These are phyloP conservation scores for Tetrapisispora arboricola DNA, from an alignment of 805 yeast species.

Conservation along the genomic window DNA sequence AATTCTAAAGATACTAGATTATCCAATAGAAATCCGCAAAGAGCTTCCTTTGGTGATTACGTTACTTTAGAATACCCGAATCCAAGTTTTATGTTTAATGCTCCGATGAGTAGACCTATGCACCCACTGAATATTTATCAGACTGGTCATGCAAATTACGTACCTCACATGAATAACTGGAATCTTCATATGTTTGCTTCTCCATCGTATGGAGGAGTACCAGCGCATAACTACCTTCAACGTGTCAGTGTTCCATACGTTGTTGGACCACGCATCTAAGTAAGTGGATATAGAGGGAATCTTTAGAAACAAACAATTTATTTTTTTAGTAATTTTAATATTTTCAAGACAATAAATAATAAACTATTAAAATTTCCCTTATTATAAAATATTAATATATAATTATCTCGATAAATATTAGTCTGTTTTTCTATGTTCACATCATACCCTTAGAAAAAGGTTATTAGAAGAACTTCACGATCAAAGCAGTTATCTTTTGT, in stretches of 20 bases:
- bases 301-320: too few species aligned
- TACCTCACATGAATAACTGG: background rate
- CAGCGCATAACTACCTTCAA: background rate
- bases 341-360: too few species aligned
- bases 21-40: background rate
- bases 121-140: background rate
- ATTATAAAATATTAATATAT: too few species aligned
- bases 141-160: background rate
- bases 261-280: background rate
- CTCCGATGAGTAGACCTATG: background rate
- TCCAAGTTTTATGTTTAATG: background rate
- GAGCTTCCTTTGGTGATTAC: slow-evolving; percentile 1
- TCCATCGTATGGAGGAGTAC: background rate
- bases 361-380: too few species aligned
- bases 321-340: too few species aligned
- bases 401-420: too few species aligned
- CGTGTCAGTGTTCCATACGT: background rate
- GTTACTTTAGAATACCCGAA: background rate
- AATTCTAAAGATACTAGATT: background rate
- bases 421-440: too few species aligned
- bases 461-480: too few species aligned
- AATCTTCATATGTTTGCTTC: background rate
- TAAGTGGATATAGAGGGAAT: too few species aligned
- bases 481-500: too few species aligned
- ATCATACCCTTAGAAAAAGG: too few species aligned